Conservation (phyloP, 2,329 filamentous ascomycete species). For the Fusarium zealandicum region DNA sequence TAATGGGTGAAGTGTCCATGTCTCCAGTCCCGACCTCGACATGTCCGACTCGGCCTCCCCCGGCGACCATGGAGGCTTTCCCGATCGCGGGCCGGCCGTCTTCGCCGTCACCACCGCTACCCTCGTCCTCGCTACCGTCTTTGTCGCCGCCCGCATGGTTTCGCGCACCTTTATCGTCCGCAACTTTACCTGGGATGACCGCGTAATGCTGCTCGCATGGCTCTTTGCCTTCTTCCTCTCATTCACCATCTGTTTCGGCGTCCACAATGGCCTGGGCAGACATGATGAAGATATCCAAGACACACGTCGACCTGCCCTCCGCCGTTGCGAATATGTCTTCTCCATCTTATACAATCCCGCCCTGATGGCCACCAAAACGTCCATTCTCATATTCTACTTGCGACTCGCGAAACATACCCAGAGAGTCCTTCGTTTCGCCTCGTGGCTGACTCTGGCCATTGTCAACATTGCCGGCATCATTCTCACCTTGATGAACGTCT, state of each 20-base stretch:
- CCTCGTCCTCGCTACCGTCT: slow-evolving; percentile 73
- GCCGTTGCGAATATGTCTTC: slow-evolving; percentile 68
- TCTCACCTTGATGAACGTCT: slow-evolving; percentile 84
- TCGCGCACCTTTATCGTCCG: slow-evolving; percentile 77
- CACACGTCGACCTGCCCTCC: slow-evolving; percentile 59
- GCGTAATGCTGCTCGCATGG: slow-evolving; percentile 83
- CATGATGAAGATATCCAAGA: slow-evolving; percentile 67
- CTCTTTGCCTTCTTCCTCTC: slow-evolving; percentile 71
- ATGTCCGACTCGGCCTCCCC: slow-evolving; percentile 41
- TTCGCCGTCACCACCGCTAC: slow-evolving; percentile 75
- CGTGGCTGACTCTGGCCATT: slow-evolving; percentile 77
- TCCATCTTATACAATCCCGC: slow-evolving; percentile 80
- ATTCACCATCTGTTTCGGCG: slow-evolving; percentile 70
- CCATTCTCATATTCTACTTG: slow-evolving; percentile 91
- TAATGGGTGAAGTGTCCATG: slow-evolving; percentile 35
- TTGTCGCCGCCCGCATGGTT: slow-evolving; percentile 77
- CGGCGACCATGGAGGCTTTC: slow-evolving; percentile 43
- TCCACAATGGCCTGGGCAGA: slow-evolving; percentile 70
- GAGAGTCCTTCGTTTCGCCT: slow-evolving; percentile 78
- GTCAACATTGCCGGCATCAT: slow-evolving; percentile 82
- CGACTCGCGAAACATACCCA: slow-evolving; percentile 80
- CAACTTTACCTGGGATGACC: slow-evolving; percentile 78
- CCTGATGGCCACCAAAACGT: slow-evolving; percentile 89
- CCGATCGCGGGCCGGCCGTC: slow-evolving; percentile 65
- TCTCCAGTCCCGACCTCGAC: slow-evolving; percentile 30